Conservation (phyloP, 805 yeast genomes). For the Candida michaelii region DNA sequence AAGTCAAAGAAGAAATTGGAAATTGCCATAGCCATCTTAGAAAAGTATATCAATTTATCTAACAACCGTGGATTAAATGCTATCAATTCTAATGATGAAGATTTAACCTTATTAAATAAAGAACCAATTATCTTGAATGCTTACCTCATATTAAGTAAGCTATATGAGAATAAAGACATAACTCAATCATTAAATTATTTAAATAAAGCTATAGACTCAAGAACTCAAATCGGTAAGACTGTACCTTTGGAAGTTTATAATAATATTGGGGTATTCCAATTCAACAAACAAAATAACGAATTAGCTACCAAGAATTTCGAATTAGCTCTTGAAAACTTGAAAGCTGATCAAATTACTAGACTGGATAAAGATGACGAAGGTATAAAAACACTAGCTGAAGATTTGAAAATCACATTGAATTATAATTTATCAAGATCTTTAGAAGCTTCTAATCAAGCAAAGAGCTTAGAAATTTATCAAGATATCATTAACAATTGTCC, state of each 20-base stretch:
- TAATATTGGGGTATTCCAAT: slow-evolving; percentile 82
- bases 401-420: slow-evolving; percentile 30
- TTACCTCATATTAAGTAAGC: slow-evolving; percentile 62
- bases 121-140: slow-evolving; percentile 68
- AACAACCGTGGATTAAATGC: slow-evolving; percentile 44
- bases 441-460: slow-evolving; percentile 47
- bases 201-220: slow-evolving; percentile 57
- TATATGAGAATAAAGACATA: slow-evolving; percentile 66
- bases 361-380: slow-evolving; percentile 44
- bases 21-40: slow-evolving; percentile 62
- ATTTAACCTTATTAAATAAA: slow-evolving; percentile 26
- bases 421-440: slow-evolving; percentile 78
- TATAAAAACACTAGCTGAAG: slow-evolving; percentile 24
- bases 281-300: slow-evolving; percentile 58
- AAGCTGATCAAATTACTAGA: slow-evolving; percentile 14
- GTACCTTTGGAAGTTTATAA: slow-evolving; percentile 64
- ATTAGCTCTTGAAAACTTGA: slow-evolving; percentile 42
- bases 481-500: slow-evolving; percentile 62
- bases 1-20: slow-evolving; percentile 40
- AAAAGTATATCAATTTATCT: slow-evolving; percentile 66
- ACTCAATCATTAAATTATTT: slow-evolving; percentile 67
- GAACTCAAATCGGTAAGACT: slow-evolving; percentile 41
- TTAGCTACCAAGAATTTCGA: slow-evolving; percentile 59
- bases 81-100: slow-evolving; percentile 12
- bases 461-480: slow-evolving; percentile 50